Base-by-base conservation (phyloP, 345 rosid species). In the Melaleuca alternifolia region DNA sequence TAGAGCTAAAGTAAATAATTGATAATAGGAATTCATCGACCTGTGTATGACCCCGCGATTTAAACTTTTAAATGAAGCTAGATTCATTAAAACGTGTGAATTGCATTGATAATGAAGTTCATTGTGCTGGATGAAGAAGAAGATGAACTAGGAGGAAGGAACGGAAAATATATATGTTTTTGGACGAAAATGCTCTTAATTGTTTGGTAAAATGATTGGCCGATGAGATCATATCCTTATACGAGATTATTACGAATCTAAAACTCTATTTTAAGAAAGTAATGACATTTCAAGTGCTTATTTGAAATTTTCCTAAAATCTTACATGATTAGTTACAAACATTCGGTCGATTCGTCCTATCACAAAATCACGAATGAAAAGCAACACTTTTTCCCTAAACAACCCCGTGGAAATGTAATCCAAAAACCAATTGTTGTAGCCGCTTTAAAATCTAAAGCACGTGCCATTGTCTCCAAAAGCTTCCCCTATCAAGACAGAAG, bases 191-290 rank as follows among this genome's bases (percentile, higher is more conserved):
- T 28, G 41, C 75, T 7, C 2, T 62, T 14, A 20, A 62, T 15
- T 0, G 2, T 20, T 10, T 0, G 11, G 10, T 26, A 57, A 26
- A 26, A 24, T 57, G 30, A 30, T 15, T 11, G 0, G 6, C 16
- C n/a, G 2, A 41, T 6, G 2, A 52, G 1, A 6, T 16, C 6
- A 52, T 2, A 52, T 41, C 54, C 54, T 52, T 52, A 52, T 15
- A 0, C 2, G 1, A 6, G 20, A 61, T 0, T 7, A 1, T 9
- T 0, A 14, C 28, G 5, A 7, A 62, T 30, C 30, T 62, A 15
- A 11, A 16, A 62, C 16, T 10, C 30, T 15, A 4, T 28, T 59
- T 59, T 6, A 1, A 59, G 5, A 59, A n/a, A 59, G 13, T 59
- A 59, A 59, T 1, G 33, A 15, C 2, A 30, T 1, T 62, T 5